Percentiles rank a stretch among this genome's conserved stretches.
Conservation (phyloP, 768 basidiomycete genomes). For the Tulasnella sp. region DNA sequence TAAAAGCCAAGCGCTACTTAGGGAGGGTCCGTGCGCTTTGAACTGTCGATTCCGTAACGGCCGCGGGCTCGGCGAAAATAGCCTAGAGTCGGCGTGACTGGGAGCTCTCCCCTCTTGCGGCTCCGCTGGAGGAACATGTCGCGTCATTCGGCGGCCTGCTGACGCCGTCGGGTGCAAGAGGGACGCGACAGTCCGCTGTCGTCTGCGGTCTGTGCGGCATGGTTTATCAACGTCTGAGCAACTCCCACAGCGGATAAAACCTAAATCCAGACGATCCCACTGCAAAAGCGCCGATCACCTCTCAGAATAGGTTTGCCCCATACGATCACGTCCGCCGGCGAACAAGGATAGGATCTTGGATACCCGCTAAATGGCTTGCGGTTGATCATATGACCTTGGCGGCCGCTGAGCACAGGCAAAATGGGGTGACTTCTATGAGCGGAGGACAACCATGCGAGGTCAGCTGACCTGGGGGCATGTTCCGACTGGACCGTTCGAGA, state of each 20-base stretch:
- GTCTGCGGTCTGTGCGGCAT: not conserved
- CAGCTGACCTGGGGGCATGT: slow-evolving; percentile 3
- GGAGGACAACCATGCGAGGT: slow-evolving; percentile 3
- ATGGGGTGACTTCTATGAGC: slow-evolving; percentile 17
- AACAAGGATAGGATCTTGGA: not conserved
- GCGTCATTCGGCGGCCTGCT: slow-evolving; percentile 7
- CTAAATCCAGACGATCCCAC: not conserved
- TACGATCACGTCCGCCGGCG: not conserved
- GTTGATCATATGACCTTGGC: slow-evolving; percentile 19
- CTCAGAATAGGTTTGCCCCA: slow-evolving; percentile 5
- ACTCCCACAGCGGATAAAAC: not conserved
- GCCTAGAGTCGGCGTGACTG: slow-evolving; percentile 3
- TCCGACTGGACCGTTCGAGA: slow-evolving; percentile 10
- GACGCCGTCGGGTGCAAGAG: slow-evolving; percentile 16
- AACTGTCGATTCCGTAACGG: not conserved
- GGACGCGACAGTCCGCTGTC: not conserved
- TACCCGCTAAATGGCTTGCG: not conserved
- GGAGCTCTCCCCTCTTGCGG: not conserved
- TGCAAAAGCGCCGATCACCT: not conserved
- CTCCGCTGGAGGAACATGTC: not conserved
- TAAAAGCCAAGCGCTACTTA: not conserved
- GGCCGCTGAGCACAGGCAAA: not conserved
- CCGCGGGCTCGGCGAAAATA: not conserved
- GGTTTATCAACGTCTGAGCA: not conserved
- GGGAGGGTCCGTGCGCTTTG: not conserved